Conservation (phyloP, 495 filamentous ascomycete genomes). For the Hypoxylon fragiforme region DNA sequence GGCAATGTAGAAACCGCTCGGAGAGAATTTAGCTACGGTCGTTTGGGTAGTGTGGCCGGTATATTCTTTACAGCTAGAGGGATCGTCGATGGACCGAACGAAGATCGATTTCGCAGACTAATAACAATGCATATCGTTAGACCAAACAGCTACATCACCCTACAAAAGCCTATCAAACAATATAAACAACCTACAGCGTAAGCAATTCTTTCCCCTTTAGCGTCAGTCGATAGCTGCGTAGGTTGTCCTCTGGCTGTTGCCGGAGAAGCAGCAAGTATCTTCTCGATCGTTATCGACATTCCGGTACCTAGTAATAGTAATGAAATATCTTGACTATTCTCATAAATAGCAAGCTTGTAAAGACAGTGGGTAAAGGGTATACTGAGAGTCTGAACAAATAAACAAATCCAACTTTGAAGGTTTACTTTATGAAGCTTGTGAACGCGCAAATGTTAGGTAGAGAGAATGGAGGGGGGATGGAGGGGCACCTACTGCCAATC, state of each 20-base stretch:
- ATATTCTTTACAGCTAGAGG: constrained; percentile 81
- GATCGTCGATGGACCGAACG: constrained; percentile 88
- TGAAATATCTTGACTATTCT: constrained; percentile 12
- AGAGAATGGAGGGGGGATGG: too few species aligned
- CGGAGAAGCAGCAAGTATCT: constrained; percentile 64
- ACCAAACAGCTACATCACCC: neutral
- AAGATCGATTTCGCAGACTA: constrained; percentile 97
- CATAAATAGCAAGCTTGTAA: neutral
- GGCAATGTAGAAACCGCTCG: constrained; percentile 94
- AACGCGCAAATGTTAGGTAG: constrained; percentile 16
- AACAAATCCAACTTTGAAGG: constrained; percentile 28
- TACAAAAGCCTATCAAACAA: neutral
- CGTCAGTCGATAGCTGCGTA: constrained; percentile 85
- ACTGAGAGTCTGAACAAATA: neutral
- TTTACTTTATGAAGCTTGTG: constrained; percentile 23
- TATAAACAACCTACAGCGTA: constrained; percentile 72
- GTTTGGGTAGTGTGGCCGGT: constrained; percentile 83
- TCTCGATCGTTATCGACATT: constrained; percentile 58
- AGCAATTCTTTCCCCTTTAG: constrained; percentile 89
- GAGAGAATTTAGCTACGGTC: constrained; percentile 91
- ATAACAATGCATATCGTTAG: constrained; percentile 18
- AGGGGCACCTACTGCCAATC: too few species aligned
- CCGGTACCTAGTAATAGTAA: neutral
- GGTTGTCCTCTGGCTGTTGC: constrained; percentile 83
- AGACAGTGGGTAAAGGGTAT: neutral